Evolutionary conservation across 768 basidiomycete species (phyloP).

Genomic region (Terana coerulea): DNA sequence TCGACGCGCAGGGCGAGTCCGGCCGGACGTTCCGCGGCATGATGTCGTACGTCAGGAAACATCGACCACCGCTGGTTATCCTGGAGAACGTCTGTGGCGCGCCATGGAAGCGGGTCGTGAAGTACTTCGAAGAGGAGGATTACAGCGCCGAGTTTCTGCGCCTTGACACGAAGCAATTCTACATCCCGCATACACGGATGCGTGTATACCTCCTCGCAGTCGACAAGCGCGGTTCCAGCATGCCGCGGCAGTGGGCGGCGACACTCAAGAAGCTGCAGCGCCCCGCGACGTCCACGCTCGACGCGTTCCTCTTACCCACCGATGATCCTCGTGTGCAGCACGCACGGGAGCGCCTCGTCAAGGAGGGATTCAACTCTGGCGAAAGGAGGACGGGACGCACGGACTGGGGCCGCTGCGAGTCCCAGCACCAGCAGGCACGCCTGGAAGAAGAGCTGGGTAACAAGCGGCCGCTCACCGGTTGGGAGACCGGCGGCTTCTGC

Average conservation of each 20-base stretch:
- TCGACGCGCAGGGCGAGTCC: conserved; percentile 88
- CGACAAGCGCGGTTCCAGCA: conserved; percentile 52
- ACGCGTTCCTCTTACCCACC: conserved; percentile 86
- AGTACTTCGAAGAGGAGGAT: conserved; percentile 68
- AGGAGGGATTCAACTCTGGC: conserved; percentile 56
- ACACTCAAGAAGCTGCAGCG: conserved; percentile 65
- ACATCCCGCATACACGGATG: conserved; percentile 92
- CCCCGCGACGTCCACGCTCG: conserved; percentile 84
- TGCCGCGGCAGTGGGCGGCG: conserved; percentile 69
- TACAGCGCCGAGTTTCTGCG: conserved; percentile 72
- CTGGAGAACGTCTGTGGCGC: conserved; percentile 93
- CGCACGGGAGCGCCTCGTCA: conserved; percentile 80
- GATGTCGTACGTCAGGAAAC: conserved; percentile 87
- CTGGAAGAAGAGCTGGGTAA: conserved; percentile 79
- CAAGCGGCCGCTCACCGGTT: conserved; percentile 84
- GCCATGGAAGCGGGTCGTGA: conserved; percentile 76
- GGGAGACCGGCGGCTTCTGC: conserved; percentile 92
- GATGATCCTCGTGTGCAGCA: conserved; percentile 92
- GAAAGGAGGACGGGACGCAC: conserved; percentile 71
- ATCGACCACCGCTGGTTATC: conserved; percentile 88
- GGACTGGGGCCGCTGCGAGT: conserved; percentile 93
- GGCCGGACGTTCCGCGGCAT: conserved; percentile 93
- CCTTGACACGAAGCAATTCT: conserved; percentile 85
- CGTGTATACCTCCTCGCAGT: conserved; percentile 86
- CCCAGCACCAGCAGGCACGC: conserved; percentile 83